phyloP scores from a whole-genome alignment of 2,329 filamentous ascomycete genomes.

The Ceratocystis cubensis region DNA sequence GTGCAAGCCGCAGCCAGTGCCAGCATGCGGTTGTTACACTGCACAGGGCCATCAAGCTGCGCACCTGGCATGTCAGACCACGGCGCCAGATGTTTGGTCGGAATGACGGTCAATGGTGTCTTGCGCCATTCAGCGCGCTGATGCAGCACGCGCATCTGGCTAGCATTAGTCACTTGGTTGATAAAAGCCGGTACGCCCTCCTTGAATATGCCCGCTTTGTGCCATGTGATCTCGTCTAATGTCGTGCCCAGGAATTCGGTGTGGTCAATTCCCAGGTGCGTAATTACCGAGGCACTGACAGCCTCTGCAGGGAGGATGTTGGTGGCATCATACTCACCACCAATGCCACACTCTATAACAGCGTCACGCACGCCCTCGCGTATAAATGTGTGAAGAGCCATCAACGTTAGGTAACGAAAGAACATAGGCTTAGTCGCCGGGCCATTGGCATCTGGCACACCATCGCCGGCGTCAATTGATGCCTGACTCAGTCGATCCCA shows the following conservation, averaged over 20 bases:
- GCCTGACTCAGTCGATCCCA: slow-evolving; percentile 52
- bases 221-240: slow-evolving; percentile 73
- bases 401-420: slow-evolving; percentile 79
- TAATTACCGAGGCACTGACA: slow-evolving; percentile 60
- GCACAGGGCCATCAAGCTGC: slow-evolving; percentile 39
- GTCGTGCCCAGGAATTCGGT: slow-evolving; percentile 67
- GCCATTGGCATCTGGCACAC: slow-evolving; percentile 35
- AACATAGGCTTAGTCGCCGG: slow-evolving; percentile 69
- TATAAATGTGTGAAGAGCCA: slow-evolving; percentile 76
- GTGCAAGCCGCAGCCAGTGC: slow-evolving; percentile 44
- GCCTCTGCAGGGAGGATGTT: slow-evolving; percentile 57
- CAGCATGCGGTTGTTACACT: slow-evolving; percentile 47
- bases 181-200: slow-evolving; percentile 34
- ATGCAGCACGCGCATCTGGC: slow-evolving; percentile 40
- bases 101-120: slow-evolving; percentile 33
- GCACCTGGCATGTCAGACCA: slow-evolving; percentile 34
- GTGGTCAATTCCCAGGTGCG: slow-evolving; percentile 77
- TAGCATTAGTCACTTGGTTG: slow-evolving; percentile 25
- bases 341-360: slow-evolving; percentile 86
- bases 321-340: slow-evolving; percentile 84
- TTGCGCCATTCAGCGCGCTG: slow-evolving; percentile 47
- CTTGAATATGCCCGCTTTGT: slow-evolving; percentile 84
- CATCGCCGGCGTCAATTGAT: slow-evolving; percentile 28
- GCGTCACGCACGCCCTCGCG: slow-evolving; percentile 62
- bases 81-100: slow-evolving; percentile 29